Evolutionary conservation across 805 yeast genomes (phyloP).

Genomic region (Metschnikowia shivogae): DNA sequence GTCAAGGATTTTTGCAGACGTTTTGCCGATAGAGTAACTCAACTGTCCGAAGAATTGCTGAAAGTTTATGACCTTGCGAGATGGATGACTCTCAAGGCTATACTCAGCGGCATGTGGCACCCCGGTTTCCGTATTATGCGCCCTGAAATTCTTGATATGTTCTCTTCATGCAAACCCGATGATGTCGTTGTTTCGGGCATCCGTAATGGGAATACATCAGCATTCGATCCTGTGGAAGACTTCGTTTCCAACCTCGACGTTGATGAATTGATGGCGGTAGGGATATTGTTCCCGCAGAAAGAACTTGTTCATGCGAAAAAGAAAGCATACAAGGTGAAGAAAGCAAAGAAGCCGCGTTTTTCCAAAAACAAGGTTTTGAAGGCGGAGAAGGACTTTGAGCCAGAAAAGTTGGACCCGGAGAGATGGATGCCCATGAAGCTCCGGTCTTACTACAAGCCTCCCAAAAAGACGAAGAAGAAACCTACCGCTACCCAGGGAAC

Average conservation of each 20-base stretch:
- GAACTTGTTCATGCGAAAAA: conserved; percentile 1
- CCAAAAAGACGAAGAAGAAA: conserved; percentile 26
- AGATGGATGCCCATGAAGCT: conserved; percentile 92
- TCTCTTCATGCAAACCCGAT: conserved; percentile 8
- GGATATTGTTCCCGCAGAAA: conserved; percentile 16
- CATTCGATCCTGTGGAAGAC: conserved; percentile 19
- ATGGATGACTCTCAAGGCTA: too few species aligned
- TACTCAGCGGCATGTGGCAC: too few species aligned
- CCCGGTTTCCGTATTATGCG: too few species aligned
- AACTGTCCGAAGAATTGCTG: conserved; percentile 3
- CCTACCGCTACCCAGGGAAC: conserved; percentile 19
- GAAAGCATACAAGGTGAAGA: conserved; percentile 21
- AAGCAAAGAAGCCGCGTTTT: conserved; percentile 17
- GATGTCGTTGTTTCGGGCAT: conserved; percentile 26
- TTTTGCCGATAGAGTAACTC: too few species aligned
- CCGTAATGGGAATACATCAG: conserved; percentile 17
- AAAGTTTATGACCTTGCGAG: too few species aligned
- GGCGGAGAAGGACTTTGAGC: conserved; percentile 12
- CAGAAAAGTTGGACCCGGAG: conserved; percentile 46
- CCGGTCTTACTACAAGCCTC: conserved; percentile 77
- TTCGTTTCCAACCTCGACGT: conserved; percentile 19
- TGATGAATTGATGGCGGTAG: conserved; percentile 31
- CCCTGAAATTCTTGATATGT: conserved; percentile 18
- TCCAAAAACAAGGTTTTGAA: conserved; percentile 14
- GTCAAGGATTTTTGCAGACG: too few species aligned